Base-by-base conservation (phyloP, 1,284 basidiomycete species). In the Leccinum ambiguum region DNA sequence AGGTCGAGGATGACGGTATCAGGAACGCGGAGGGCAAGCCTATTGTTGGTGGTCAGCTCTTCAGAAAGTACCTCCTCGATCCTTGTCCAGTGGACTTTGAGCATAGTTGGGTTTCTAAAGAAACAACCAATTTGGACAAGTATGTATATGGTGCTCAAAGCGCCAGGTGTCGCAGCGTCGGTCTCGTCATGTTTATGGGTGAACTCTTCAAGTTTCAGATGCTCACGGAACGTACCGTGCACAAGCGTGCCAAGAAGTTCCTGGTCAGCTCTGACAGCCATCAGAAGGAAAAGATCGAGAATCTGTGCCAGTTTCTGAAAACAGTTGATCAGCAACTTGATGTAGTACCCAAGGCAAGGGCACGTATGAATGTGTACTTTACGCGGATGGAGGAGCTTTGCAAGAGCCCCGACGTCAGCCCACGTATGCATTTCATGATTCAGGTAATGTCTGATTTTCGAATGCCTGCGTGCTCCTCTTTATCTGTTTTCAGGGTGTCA, bases 181-280 rank as follows among this genome's bases (percentile, higher is more conserved):
- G 97, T 84, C 86, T 98, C 67, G 93, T 98, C 78, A 93, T 93
- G 77, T 97, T 99, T 81, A 97, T 98, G 69, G 96, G 97, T 73
- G 97, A 98, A 81, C 83, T 98, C 65, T 98, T 96, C 90, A 98
- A 98, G 82, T 82, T 98, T 43, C 90, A 91, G 78, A 97, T 97
- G 93, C 82, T 97, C 64, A 94, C 93, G 59, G 93, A 94, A 79
- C 23, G 23, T 23, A 23, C 4, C 23, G 4, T 4, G 23, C 23
- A 23, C 23, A 4, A 23, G 23, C 0, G 23, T 23, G 23, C 0
- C 23, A 23, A 23, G 23, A 23, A 23, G 4, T 4, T 23, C 23
- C 23, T 23, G 23, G 26, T 23, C 21, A 23, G 21, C 21, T 23
- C 21, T 23, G 21, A 23, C 21, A 3, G 21, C 3, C 21, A 23